phyloP scores from a whole-genome alignment of 2,329 filamentous ascomycete genomes.

The Alternaria postmessia region DNA sequence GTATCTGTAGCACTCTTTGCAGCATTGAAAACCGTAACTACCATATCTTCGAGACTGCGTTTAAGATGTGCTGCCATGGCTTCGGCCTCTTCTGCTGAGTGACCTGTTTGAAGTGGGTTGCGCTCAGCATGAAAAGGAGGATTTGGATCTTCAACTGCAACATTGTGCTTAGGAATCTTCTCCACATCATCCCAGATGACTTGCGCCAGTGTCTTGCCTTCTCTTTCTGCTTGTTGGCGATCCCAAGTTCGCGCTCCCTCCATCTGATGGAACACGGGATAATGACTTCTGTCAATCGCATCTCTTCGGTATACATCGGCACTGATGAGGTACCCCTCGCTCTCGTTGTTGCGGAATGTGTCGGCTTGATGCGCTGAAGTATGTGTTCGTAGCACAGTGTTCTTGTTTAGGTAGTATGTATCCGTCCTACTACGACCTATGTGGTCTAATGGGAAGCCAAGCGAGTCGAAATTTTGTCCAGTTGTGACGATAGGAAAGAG shows the following conservation, averaged over 20 bases:
- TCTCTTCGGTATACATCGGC: constrained; percentile 96
- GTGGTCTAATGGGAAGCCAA: constrained; percentile 88
- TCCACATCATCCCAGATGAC: constrained; percentile 76
- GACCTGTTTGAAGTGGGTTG: constrained; percentile 83
- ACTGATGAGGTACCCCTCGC: constrained; percentile 84
- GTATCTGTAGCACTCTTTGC: constrained; percentile 68
- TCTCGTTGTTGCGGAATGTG: constrained; percentile 75
- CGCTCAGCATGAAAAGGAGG: constrained; percentile 77
- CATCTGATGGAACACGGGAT: constrained; percentile 99
- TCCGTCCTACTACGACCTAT: constrained; percentile 87
- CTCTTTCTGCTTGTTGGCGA: constrained; percentile 63
- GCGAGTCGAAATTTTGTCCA: constrained; percentile 92
- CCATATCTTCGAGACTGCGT: constrained; percentile 85
- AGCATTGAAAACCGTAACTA: constrained; percentile 85
- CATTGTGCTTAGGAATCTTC: constrained; percentile 73
- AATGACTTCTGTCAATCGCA: constrained; percentile 93
- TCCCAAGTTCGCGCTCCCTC: constrained; percentile 94
- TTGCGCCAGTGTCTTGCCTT: constrained; percentile 59
- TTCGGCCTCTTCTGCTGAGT: constrained; percentile 79
- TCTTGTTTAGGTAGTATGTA: constrained; percentile 92
- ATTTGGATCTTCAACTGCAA: constrained; percentile 84
- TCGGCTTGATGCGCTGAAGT: constrained; percentile 93
- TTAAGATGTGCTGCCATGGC: constrained; percentile 88
- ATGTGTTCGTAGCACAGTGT: constrained; percentile 88
- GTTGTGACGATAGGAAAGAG: constrained; percentile 86